These are phyloP conservation scores for Aspergillus ochraceus DNA, from an alignment of 2,329 filamentous ascomycete genomes.

Conservation along the genomic window DNA sequence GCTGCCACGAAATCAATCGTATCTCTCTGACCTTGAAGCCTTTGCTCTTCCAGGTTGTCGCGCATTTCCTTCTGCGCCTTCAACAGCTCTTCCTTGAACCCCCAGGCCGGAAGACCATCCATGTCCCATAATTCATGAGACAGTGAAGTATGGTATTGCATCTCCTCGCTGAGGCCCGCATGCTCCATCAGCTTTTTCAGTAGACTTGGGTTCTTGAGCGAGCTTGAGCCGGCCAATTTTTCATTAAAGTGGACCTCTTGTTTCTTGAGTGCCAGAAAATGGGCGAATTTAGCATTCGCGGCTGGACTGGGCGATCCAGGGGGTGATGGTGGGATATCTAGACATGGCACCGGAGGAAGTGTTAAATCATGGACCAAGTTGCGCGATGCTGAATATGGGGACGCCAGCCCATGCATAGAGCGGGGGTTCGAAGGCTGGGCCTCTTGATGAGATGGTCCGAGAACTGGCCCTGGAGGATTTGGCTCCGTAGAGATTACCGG, in stretches of 20 bases:
- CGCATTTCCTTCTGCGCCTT: constrained; percentile 42
- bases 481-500: constrained; percentile 7
- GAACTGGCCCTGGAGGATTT: constrained; percentile 29
- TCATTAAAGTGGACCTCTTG: constrained; percentile 65
- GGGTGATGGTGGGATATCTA: constrained; percentile 48
- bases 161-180: constrained; percentile 53
- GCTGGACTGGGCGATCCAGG: constrained; percentile 45
- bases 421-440: constrained; percentile 13
- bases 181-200: constrained; percentile 59
- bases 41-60: constrained; percentile 36
- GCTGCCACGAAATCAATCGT: constrained; percentile 43
- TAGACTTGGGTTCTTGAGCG: constrained; percentile 60
- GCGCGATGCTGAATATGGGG: constrained; percentile 52
- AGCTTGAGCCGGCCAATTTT: constrained; percentile 57
- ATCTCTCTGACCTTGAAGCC: constrained; percentile 32
- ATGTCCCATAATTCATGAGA: constrained; percentile 43
- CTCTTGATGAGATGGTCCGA: constrained; percentile 37
- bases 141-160: constrained; percentile 56
- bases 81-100: constrained; percentile 49
- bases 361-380: constrained; percentile 58
- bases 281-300: constrained; percentile 57
- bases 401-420: constrained; percentile 25
- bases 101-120: constrained; percentile 41
- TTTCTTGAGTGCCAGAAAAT: constrained; percentile 62
- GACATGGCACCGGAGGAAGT: constrained; percentile 45